phyloP scores from a whole-genome alignment of 306 rosid species.

The Ormosia semicastrata region DNA sequence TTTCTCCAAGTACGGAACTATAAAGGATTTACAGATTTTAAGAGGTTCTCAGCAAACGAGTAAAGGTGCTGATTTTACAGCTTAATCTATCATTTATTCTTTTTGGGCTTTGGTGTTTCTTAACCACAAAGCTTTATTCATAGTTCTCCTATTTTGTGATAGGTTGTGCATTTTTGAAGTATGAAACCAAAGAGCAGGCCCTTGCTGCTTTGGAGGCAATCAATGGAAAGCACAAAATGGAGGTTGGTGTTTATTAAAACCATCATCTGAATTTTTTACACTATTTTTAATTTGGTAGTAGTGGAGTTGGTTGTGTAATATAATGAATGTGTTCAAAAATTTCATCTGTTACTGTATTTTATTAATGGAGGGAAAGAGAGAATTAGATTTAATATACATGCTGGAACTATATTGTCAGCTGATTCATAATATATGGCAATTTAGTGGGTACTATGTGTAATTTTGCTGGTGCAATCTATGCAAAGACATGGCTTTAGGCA shows the following conservation, averaged over 20 bases:
- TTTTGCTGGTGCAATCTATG: slow-evolving; percentile 20
- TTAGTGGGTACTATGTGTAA: neutral
- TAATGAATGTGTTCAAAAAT: neutral
- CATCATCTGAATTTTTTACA: slow-evolving; percentile 9
- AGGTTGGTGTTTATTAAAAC: slow-evolving; percentile 54
- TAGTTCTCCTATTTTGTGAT: slow-evolving; percentile 24
- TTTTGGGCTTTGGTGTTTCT: slow-evolving; percentile 1
- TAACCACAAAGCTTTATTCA: neutral
- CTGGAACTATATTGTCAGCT: slow-evolving; percentile 9
- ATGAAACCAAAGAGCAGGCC: slow-evolving; percentile 94
- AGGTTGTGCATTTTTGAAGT: slow-evolving; percentile 98
- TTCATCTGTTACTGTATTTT: neutral
- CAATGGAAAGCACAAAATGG: slow-evolving; percentile 93
- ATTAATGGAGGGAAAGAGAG: slow-evolving; percentile 7
- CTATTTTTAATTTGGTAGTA: neutral
- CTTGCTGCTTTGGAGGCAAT: slow-evolving; percentile 80
- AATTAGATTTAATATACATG: neutral
- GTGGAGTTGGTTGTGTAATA: neutral
- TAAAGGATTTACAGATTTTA: slow-evolving; percentile 89
- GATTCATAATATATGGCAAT: slow-evolving; percentile 16
- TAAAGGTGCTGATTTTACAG: slow-evolving; percentile 58
- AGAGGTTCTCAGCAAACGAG: slow-evolving; percentile 97
- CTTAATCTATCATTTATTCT: slow-evolving; percentile 8
- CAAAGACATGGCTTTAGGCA: slow-evolving; percentile 22
- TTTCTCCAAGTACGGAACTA: slow-evolving; percentile 71